A percentile compares a stretch with the other conserved stretches of the same genome.
phyloP scores from a whole-genome alignment of 805 yeast species.

The Metschnikowia hibisci region DNA sequence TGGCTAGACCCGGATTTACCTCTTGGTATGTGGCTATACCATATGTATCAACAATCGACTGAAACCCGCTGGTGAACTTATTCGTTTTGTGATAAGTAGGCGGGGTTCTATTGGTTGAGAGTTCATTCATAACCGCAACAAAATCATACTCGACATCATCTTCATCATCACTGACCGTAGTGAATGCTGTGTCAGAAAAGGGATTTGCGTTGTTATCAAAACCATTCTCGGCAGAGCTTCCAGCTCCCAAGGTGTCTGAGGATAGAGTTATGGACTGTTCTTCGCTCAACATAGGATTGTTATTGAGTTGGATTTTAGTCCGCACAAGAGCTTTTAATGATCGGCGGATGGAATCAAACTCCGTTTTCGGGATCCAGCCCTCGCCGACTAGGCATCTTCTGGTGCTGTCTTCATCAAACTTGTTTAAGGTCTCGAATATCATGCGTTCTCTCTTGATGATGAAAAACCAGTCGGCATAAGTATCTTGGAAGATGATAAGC shows the following conservation, averaged over 20 bases:
- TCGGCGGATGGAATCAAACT: slow-evolving; percentile 34
- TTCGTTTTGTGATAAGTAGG: slow-evolving; percentile 70
- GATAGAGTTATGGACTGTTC: slow-evolving; percentile 15
- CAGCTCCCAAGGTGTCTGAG: slow-evolving; percentile 13
- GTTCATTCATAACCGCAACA: slow-evolving; percentile 48
- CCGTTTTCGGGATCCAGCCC: slow-evolving; percentile 69
- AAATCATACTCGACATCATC: slow-evolving; percentile 17
- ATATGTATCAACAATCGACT: slow-evolving; percentile 70
- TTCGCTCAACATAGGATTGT: slow-evolving; percentile 3
- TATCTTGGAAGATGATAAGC: slow-evolving; percentile 33
- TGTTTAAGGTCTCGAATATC: slow-evolving; percentile 57
- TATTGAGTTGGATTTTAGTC: slow-evolving; percentile 20
- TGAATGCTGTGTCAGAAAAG: slow-evolving; percentile 3
- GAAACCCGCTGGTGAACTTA: slow-evolving; percentile 67
- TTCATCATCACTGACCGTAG: slow-evolving; percentile 17
- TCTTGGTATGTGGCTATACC: slow-evolving; percentile 74
- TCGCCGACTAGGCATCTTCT: slow-evolving; percentile 66
- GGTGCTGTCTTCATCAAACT: slow-evolving; percentile 63
- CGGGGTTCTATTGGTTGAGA: slow-evolving; percentile 63
- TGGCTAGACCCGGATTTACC: slow-evolving; percentile 71
- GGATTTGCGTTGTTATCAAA: slow-evolving; percentile 9
- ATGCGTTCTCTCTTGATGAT: slow-evolving; percentile 50
- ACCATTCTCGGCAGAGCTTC: slow-evolving; percentile 8
- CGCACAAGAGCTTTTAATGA: slow-evolving; percentile 44
- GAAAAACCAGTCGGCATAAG: slow-evolving; percentile 29